Base-by-base conservation (phyloP, 2,329 filamentous ascomycete species). In the Colletotrichum destructivum region DNA sequence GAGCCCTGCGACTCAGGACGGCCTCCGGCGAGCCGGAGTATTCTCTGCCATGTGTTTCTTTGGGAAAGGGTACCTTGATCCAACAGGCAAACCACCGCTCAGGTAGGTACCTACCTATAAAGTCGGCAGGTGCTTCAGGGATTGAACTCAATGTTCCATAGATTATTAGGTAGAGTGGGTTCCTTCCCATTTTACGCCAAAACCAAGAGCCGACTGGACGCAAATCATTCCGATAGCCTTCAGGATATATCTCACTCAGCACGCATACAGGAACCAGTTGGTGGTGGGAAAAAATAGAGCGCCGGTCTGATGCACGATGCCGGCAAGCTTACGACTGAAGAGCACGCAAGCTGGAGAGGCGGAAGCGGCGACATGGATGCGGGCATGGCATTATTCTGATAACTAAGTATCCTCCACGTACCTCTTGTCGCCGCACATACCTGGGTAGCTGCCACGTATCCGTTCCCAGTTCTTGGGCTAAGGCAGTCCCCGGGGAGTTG, bases 381-480 rank as follows among this genome's bases (percentile, higher is more conserved):
- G 54, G 23, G 47, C 62, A 18, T 54, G 26, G 21, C 47, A 57
- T 31, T 44, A 35, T 3, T 56, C 40, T 56, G 59, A 68, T 42
- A 63, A 35, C 35, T 16, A 55, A 40, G 63, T 67, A 57, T 38
- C 47, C 18, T 54, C 18, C 61, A 67, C 63, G 35, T 56, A 51
- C 23, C 42, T 54, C 23, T 40, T 44, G 21, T 12, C 51, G 49
- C 26, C 52, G 35, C 42, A 68, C 11, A 38, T 38, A 35, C 5
- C 26, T 31, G 5, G 31, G 42, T 42, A n/a, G 31, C 64, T 71
- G 69, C 69, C 69, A 65, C 65, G 69, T 68, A 69, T 38, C 69
- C 69, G 65, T 59, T 52, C 23, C 44, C 59, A 59, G 15, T 55
- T 55, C 57, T 69, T 69, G 52, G 64, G 23, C 56, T 59, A 23